Base-by-base conservation (phyloP, 495 filamentous ascomycete species). In the Niebla homalea region DNA sequence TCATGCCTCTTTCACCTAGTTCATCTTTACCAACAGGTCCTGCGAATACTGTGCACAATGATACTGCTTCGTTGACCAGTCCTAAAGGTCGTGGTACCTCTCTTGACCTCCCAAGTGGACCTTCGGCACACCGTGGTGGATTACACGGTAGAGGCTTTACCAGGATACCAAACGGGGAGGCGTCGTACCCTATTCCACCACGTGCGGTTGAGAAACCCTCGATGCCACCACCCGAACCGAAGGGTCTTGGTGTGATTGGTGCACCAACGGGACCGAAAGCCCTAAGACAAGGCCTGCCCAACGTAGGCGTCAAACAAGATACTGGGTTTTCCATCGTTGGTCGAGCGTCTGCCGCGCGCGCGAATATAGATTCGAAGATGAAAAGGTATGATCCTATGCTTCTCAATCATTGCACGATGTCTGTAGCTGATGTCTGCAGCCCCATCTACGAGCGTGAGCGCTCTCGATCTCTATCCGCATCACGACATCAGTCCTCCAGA, bases 241-340 rank as follows among this genome's bases (percentile, higher is more conserved):
- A 64, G 57, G 78, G 77, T 12, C 67, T 72, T 36, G 81, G 81
- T n/a, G 81, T 84, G 40, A 78, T 75, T 63, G 80, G 81, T 64
- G 92, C 92, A 22, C 92, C 92, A 25, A 92, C 83, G 46, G 92
- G 87, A 1, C 92, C 92, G 2, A 89, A 92, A 65, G 92, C 93
- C 16, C 88, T 97, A 81, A 71, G 93, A 54, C 79, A 90, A 59
- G 89, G 89, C 16, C 73, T 82, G 19, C 81, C 85, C 46, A 89
- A 89, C 64, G 85, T 81, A 1, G 40, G 44, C 2, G 35, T 56
- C 4, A 60, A 57, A 49, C 62, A 61, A 43, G 61, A 61, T 47
- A 56, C 57, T 57, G 63, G 64, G 22, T 60, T 66, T 52, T 49
- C 60, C 18, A 58, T 53, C 47, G 48, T 52, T 35, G 58, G 56